Evolutionary conservation across 495 filamentous ascomycete genomes (phyloP), one percentile per base, ranked within the genome.

Genomic region (Peziza echinospora): DNA sequence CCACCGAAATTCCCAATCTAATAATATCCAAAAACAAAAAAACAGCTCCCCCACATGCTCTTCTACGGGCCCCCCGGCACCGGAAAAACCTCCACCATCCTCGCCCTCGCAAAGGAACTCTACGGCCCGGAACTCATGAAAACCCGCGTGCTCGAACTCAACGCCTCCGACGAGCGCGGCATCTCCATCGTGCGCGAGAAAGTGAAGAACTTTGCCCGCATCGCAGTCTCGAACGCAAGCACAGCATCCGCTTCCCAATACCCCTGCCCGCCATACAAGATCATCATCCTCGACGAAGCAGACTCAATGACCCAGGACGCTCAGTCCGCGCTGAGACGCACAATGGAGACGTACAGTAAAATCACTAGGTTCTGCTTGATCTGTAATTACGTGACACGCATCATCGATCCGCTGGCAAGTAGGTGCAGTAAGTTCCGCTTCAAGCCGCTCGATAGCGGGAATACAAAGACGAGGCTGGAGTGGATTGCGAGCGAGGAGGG

Each of bases 291-390:
- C 26, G 89, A 97, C 64, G 89, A 97, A 65, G 89, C 89, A 43
- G 89, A 97, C 61, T 83, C 77, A 59, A 96, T 97, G 89, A 97
- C 91, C 26, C 91, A 96, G 63, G 89, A 97, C 62, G 89, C 89
- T 39, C 89, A 97, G 68, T 78, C 76, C 42, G 89, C 89, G 4
- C 70, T 97, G 37, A 69, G 89, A 47, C 73, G 89, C 30, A 96
- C 89, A 5, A 97, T 97, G 89, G 89, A 97, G 67, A 89, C 83
- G 45, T 96, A 96, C 63, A 80, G 73, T 63, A 84, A 82, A 58
- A 94, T 96, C 58, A 99, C 89, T 5, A 70, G 89, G 21, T 99
- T 99, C 63, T 96, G 91, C 62, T 68, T 99, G 10, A 85, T 96
- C 34, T 99, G 89, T 65, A 99, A 99, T 64, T 99, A 96, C 55